phyloP scores from a whole-genome alignment of 2,329 filamentous ascomycete species.

The Exophiala aquamarina region DNA sequence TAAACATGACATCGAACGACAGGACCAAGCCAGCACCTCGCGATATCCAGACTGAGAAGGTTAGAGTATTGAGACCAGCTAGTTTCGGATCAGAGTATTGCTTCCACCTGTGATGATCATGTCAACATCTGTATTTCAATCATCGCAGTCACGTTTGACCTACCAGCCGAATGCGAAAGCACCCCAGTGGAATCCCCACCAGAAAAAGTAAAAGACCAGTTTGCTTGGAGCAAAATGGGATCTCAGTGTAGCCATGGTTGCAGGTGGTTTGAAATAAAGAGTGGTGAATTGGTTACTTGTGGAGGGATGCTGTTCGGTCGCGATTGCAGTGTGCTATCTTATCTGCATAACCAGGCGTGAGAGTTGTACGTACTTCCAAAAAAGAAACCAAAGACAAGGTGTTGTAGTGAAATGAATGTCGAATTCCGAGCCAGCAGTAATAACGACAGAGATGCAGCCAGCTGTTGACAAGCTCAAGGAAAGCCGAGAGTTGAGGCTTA shows the following conservation, averaged over 20 bases:
- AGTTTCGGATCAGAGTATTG: slow-evolving; percentile 69
- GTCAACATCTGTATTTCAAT: too few species aligned
- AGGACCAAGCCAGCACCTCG: slow-evolving; percentile 87
- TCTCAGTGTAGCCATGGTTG: slow-evolving; percentile 23
- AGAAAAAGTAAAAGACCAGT: slow-evolving; percentile 75
- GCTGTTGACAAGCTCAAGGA: slow-evolving; percentile 3
- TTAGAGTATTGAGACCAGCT: slow-evolving; percentile 74
- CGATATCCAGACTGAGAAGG: slow-evolving; percentile 93
- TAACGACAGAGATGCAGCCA: slow-evolving; percentile 1
- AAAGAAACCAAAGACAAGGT: slow-evolving; percentile 2
- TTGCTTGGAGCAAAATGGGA: slow-evolving; percentile 50
- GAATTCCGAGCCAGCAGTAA: slow-evolving; percentile 8
- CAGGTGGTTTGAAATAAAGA: neutral
- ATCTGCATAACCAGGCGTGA: slow-evolving; percentile 7
- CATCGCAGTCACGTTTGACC: too few species aligned
- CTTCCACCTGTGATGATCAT: slow-evolving; percentile 75
- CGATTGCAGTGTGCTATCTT: slow-evolving; percentile 5
- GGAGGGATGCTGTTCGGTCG: neutral
- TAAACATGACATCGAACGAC: slow-evolving; percentile 79
- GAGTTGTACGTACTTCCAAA: neutral
- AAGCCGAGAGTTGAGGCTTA: slow-evolving; percentile 18
- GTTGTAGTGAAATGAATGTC: slow-evolving; percentile 18
- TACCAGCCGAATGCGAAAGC: slow-evolving; percentile 88
- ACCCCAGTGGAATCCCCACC: slow-evolving; percentile 74
- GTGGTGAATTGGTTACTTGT: neutral